These are phyloP conservation scores for Artemisia tridentata DNA, from an alignment of 129 eudicot species.

Conservation along the genomic window DNA sequence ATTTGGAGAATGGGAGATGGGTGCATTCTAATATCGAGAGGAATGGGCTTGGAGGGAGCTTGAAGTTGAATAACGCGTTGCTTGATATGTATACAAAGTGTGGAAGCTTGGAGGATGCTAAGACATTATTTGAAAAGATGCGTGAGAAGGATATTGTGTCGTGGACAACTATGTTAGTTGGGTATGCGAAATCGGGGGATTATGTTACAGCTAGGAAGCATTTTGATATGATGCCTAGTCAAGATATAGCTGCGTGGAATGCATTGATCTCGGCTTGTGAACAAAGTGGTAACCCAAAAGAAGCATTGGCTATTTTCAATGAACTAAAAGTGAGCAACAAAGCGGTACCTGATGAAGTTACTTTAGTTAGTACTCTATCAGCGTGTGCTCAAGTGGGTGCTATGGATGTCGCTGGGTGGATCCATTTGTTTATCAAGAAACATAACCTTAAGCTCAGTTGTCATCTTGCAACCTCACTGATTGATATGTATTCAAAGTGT, in stretches of 20 bases:
- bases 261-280: conserved; percentile 71
- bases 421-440: conserved; percentile 64
- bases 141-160: conserved; percentile 56
- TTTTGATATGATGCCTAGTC: conserved; percentile 51
- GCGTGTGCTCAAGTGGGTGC: conserved; percentile 82
- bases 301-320: conserved; percentile 62
- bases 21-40: conserved; percentile 48
- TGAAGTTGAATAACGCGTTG: conserved; percentile 51
- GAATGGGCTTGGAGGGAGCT: conserved; percentile 36
- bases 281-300: conserved; percentile 62
- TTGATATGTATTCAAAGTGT: conserved; percentile 79
- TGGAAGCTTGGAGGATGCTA: conserved; percentile 57
- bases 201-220: conserved; percentile 46
- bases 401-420: conserved; percentile 58
- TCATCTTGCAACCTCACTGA: conserved; percentile 50
- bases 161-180: conserved; percentile 69
- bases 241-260: conserved; percentile 75
- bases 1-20: conserved; percentile 53
- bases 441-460: conserved; percentile 40
- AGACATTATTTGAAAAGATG: conserved; percentile 55
- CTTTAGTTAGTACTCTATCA: conserved; percentile 52
- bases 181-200: conserved; percentile 59
- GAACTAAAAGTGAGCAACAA: conserved; percentile 47
- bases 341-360: conserved; percentile 53
- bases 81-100: conserved; percentile 80